Percentiles rank a stretch among this genome's conserved stretches.
Evolutionary conservation across 805 yeast species (phyloP).

Genomic region (Saccharomycopsis lassenensis): DNA sequence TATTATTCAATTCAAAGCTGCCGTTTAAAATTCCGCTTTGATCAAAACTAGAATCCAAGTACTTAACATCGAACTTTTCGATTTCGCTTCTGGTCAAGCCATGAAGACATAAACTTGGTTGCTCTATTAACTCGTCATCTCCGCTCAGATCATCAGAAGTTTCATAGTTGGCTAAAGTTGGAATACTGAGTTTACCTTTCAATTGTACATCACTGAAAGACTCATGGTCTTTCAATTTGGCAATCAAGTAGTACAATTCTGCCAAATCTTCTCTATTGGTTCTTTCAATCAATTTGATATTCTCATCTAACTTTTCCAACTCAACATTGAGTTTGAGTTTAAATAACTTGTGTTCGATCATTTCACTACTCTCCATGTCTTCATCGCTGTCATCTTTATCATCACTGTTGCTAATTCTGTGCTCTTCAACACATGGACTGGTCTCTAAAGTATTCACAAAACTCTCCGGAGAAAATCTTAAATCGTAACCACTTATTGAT

Average conservation of each 20-base stretch:
- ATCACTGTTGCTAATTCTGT: background rate
- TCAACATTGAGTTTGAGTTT: conserved; percentile 6
- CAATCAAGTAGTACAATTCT: conserved; percentile 12
- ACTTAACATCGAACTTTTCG: conserved; percentile 7
- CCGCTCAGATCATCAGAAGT: background rate
- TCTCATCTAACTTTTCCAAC: conserved; percentile 14
- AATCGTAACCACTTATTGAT: background rate
- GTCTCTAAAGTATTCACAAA: conserved; percentile 1
- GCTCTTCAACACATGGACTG: background rate
- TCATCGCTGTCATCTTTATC: conserved; percentile 4
- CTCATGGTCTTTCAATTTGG: conserved; percentile 6
- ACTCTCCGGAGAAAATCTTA: background rate
- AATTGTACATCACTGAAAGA: no score
- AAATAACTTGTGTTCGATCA: conserved; percentile 12
- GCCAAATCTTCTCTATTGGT: conserved; percentile 14
- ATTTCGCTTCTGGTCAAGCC: conserved; percentile 6
- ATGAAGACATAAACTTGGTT: conserved; percentile 3
- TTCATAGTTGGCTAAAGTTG: conserved; percentile 7
- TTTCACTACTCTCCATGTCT: conserved; percentile 9
- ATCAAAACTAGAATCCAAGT: conserved; percentile 7
- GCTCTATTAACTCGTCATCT: conserved; percentile 1
- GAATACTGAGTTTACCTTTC: background rate
- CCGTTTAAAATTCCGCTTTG: no score
- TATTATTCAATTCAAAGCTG: background rate
- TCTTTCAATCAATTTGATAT: conserved; percentile 16